Conservation (phyloP, 306 rosid species). For the Malus sieversii region DNA sequence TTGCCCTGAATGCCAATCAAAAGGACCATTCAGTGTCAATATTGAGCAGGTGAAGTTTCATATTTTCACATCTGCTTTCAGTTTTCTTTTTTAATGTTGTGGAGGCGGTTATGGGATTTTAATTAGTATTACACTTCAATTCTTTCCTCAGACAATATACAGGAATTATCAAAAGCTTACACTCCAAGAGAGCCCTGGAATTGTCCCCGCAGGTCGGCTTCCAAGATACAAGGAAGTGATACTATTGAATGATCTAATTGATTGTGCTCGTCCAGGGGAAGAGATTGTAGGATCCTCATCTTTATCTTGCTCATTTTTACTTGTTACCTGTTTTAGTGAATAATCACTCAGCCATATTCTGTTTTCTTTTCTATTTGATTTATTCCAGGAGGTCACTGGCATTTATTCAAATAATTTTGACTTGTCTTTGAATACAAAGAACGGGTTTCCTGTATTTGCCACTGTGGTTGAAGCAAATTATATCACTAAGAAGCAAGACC, state of each 20-base stretch:
- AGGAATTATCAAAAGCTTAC: constrained; percentile 95
- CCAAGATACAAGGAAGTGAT: constrained; percentile 99
- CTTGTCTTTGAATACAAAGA: constrained; percentile 89
- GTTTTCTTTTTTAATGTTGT: neutral
- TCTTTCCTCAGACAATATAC: constrained; percentile 68
- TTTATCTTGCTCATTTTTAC: constrained; percentile 12
- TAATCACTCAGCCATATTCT: constrained; percentile 18
- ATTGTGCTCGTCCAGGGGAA: constrained; percentile 99
- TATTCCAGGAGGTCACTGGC: constrained; percentile 91
- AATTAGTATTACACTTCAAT: neutral
- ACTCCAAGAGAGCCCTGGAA: constrained; percentile 99
- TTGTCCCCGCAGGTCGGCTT: constrained; percentile 96
- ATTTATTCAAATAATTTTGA: constrained; percentile 90
- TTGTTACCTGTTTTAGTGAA: constrained; percentile 2
- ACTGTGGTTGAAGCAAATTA: constrained; percentile 97
- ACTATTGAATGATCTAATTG: constrained; percentile 87
- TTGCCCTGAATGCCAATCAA: constrained; percentile 96
- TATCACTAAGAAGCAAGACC: constrained; percentile 86
- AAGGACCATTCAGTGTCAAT: constrained; percentile 89
- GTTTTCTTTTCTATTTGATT: constrained; percentile 8
- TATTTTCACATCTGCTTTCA: neutral
- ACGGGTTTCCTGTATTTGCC: constrained; percentile 97
- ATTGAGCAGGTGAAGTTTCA: constrained; percentile 69
- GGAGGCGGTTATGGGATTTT: neutral
- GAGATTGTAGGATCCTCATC: constrained; percentile 61